Conservation (phyloP, 208 protist species). For the Jaenimonas drosophilae region DNA sequence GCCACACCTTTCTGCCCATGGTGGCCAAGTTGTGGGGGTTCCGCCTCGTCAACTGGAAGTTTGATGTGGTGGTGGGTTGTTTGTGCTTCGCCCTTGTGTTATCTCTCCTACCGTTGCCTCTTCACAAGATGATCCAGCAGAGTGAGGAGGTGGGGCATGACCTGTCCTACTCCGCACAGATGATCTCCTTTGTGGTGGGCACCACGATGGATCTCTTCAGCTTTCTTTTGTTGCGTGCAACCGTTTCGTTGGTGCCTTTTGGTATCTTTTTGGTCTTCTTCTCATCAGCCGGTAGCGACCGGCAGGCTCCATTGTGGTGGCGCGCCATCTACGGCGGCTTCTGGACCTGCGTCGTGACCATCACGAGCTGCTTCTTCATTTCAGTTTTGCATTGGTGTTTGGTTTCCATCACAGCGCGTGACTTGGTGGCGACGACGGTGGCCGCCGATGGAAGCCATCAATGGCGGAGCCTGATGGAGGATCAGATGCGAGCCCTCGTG, state of each 20-base stretch:
- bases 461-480: conserved; percentile 55
- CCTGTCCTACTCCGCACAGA: conserved; percentile 3
- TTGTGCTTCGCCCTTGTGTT: conserved; percentile 56
- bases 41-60: conserved; percentile 81
- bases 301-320: conserved; percentile 21
- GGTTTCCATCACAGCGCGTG: conserved; percentile 36
- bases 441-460: too few species aligned
- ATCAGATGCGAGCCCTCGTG: conserved; percentile 13
- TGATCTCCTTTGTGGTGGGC: conserved; percentile 21
- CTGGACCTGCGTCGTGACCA: conserved; percentile 42
- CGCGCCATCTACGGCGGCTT: conserved; percentile 28
- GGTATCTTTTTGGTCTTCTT: conserved; percentile 47
- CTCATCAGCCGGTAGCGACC: conserved; percentile 32
- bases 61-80: conserved; percentile 63
- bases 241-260: conserved; percentile 36
- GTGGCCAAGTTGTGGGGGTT: conserved; percentile 55
- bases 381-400: conserved; percentile 33
- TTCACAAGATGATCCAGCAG: conserved; percentile 6
- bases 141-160: conserved; percentile 1
- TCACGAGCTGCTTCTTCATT: conserved; percentile 37
- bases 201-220: conserved; percentile 24
- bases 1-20: conserved; percentile 57
- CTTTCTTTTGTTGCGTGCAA: conserved; percentile 31
- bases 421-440: conserved; percentile 25
- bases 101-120: conserved; percentile 41